Percentiles rank a stretch among this genome's conserved stretches.
phyloP scores from a whole-genome alignment of 75 land plant species.

The Selaginella tamariscina region DNA sequence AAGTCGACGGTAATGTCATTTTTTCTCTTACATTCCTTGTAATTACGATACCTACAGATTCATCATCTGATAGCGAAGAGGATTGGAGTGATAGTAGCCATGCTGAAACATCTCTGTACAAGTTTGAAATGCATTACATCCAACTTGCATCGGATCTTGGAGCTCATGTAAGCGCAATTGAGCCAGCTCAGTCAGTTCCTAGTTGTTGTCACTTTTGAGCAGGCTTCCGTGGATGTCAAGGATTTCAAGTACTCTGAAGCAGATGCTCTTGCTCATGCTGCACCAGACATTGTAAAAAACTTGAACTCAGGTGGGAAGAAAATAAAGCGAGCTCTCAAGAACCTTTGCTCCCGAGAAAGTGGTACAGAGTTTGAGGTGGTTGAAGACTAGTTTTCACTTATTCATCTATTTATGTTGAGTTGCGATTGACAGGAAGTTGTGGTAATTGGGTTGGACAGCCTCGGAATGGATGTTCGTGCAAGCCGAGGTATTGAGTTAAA shows the following conservation, averaged over 20 bases:
- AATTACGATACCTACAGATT: not conserved
- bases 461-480: conserved; percentile 76
- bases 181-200: not conserved
- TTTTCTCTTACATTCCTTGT: not conserved
- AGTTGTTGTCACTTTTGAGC: conserved; percentile 14
- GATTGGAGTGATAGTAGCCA: conserved; percentile 32
- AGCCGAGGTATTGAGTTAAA: conserved; percentile 64
- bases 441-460: conserved; percentile 60
- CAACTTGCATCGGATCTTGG: conserved; percentile 50
- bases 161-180: conserved; percentile 44
- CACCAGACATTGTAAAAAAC: conserved; percentile 56
- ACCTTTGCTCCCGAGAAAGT: conserved; percentile 54
- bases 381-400: too few relatives aligned
- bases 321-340: conserved; percentile 55
- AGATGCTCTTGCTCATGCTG: conserved; percentile 78
- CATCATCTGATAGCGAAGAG: conserved; percentile 13
- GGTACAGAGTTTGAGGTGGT: conserved; percentile 20
- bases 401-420: conserved; percentile 81
- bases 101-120: conserved; percentile 48
- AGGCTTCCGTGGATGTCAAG: conserved; percentile 56
- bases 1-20: not conserved
- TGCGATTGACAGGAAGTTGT: conserved; percentile 49
- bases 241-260: conserved; percentile 51
- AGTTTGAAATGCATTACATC: conserved; percentile 59
- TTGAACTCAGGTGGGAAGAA: conserved; percentile 68